Percentiles rank a stretch among this genome's conserved stretches.
Conservation (phyloP, 139 green algal species). For the Volvox africanus region DNA sequence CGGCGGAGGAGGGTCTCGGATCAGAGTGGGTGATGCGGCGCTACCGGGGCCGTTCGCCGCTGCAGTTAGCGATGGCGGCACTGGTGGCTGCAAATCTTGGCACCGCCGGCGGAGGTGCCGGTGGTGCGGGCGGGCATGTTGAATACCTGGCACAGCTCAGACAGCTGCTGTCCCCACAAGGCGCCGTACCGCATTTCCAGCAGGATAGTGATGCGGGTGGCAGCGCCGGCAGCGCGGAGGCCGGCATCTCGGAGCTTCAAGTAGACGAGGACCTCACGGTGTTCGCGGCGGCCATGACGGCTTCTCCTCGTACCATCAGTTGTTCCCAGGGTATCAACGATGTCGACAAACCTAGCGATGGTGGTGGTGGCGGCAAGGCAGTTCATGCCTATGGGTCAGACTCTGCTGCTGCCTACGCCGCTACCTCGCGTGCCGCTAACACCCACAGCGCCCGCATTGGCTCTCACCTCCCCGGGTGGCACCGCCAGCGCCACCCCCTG, state of each 20-base stretch:
- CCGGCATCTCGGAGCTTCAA: background rate
- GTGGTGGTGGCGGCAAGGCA: background rate
- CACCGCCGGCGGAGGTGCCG: background rate
- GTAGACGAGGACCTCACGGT: background rate
- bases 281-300: background rate
- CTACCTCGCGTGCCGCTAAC: too few species aligned
- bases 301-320: background rate
- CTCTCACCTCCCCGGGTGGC: too few species aligned
- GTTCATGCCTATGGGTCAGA: too few species aligned
- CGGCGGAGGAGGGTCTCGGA: conserved; percentile 5
- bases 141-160: background rate
- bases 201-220: background rate
- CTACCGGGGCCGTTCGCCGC: background rate
- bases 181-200: too few species aligned
- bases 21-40: background rate
- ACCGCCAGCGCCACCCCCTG: background rate
- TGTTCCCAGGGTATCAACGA: background rate
- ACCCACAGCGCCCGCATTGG: background rate
- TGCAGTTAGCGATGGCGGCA: background rate
- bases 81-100: background rate
- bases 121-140: background rate
- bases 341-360: background rate
- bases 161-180: background rate
- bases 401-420: too few species aligned
- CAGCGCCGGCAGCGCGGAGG: background rate